phyloP scores from a whole-genome alignment of 352 stramenopile genomes.

The Phytophthora pseudosyringae region DNA sequence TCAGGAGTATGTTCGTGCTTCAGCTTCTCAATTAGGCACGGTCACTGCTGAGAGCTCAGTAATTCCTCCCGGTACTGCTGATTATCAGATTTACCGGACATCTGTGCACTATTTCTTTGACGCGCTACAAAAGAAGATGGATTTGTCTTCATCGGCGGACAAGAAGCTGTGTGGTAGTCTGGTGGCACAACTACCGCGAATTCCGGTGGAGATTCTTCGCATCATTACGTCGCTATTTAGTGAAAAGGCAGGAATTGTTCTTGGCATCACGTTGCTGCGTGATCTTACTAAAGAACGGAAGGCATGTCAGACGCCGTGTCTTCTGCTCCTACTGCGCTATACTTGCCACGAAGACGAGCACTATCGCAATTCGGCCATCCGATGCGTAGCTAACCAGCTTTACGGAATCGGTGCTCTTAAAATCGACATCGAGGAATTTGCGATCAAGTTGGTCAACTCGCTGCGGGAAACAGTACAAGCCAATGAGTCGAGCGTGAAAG shows the following conservation, averaged over 20 bases:
- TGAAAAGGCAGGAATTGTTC: conserved; percentile 65
- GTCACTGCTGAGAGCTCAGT: background rate
- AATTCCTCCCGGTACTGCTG: conserved; percentile 5
- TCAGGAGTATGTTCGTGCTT: conserved; percentile 70
- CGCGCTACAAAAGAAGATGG: conserved; percentile 47
- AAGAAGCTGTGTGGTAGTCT: conserved; percentile 75
- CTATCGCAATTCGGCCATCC: conserved; percentile 73
- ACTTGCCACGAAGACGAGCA: conserved; percentile 71
- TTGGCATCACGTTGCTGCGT: conserved; percentile 75
- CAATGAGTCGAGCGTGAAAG: conserved; percentile 10
- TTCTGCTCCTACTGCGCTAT: conserved; percentile 74
- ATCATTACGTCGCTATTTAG: conserved; percentile 57
- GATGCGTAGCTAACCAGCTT: conserved; percentile 82
- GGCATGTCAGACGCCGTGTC: conserved; percentile 50
- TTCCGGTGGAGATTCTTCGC: conserved; percentile 66
- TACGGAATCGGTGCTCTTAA: conserved; percentile 66
- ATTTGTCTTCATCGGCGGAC: conserved; percentile 63
- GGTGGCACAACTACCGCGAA: conserved; percentile 58
- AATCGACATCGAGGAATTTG: conserved; percentile 64
- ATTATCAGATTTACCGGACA: conserved; percentile 49
- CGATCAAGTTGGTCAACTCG: conserved; percentile 63
- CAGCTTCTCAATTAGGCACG: conserved; percentile 29
- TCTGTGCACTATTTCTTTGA: conserved; percentile 63
- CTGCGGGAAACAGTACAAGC: conserved; percentile 36
- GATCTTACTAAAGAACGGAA: conserved; percentile 76